These are phyloP conservation scores for Artemisia tridentata DNA, from an alignment of 129 eudicot species.

Conservation along the genomic window DNA sequence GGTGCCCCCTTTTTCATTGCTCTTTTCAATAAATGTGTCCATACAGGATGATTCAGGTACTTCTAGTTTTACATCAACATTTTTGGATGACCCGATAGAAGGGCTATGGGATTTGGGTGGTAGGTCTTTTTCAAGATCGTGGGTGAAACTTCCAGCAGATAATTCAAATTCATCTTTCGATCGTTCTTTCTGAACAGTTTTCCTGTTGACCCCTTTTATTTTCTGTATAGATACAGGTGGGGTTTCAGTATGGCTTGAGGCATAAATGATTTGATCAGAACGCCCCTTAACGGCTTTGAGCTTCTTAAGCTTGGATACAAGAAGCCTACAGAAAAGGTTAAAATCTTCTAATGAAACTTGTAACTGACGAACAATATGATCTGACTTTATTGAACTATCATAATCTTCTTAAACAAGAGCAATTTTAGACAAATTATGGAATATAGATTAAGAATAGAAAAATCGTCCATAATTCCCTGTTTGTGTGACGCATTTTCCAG, in stretches of 20 bases:
- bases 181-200: slow-evolving; percentile 40
- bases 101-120: slow-evolving; percentile 38
- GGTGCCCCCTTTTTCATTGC: slow-evolving; percentile 37
- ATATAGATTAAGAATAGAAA: neutral
- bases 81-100: slow-evolving; percentile 30
- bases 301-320: slow-evolving; percentile 63
- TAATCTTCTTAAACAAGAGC: neutral
- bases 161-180: slow-evolving; percentile 47
- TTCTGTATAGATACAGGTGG: slow-evolving; percentile 39
- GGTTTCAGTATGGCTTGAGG: slow-evolving; percentile 53
- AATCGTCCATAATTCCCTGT: neutral
- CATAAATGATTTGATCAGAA: slow-evolving; percentile 36
- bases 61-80: slow-evolving; percentile 33
- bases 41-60: slow-evolving; percentile 36
- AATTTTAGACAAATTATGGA: neutral
- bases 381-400: neutral
- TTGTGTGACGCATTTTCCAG: neutral
- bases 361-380: neutral
- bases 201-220: slow-evolving; percentile 31
- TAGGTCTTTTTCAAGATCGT: slow-evolving; percentile 41
- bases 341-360: neutral
- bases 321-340: slow-evolving; percentile 46
- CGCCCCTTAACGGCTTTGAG: slow-evolving; percentile 44
- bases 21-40: slow-evolving; percentile 23
- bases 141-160: slow-evolving; percentile 83